phyloP scores from a whole-genome alignment of 805 yeast genomes.

The Sungouiella blattae region DNA sequence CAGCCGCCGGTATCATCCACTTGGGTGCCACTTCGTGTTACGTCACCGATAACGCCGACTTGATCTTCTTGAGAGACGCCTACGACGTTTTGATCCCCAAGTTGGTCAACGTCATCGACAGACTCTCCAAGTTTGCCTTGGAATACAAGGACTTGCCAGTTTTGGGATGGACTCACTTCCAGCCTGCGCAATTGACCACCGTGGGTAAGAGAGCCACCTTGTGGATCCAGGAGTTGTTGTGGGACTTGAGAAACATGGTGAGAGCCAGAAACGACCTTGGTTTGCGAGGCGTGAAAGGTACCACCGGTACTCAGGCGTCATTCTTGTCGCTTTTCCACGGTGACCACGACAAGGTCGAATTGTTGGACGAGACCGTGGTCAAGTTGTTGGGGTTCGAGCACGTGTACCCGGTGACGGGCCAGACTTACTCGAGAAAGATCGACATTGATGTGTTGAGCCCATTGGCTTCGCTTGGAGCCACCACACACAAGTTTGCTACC shows the following conservation, averaged over 20 bases:
- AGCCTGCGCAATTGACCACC: slow-evolving; percentile 98
- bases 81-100: slow-evolving; percentile 91
- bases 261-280: slow-evolving; percentile 97
- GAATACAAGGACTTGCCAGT: slow-evolving; percentile 94
- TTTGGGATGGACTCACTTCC: slow-evolving; percentile 99
- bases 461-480: slow-evolving; percentile 89
- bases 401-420: slow-evolving; percentile 98
- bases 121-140: slow-evolving; percentile 82
- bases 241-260: slow-evolving; percentile 95
- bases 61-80: slow-evolving; percentile 94
- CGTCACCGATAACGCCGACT: slow-evolving; percentile 97
- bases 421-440: slow-evolving; percentile 97
- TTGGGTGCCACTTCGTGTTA: slow-evolving; percentile 97
- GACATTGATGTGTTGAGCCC: slow-evolving; percentile 94
- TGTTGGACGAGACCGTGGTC: slow-evolving; percentile 85
- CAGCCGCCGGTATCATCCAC: slow-evolving; percentile 97
- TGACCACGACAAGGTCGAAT: slow-evolving; percentile 94
- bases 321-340: slow-evolving; percentile 95
- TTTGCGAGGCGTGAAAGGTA: slow-evolving; percentile 97
- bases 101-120: slow-evolving; percentile 90
- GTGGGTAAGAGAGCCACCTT: slow-evolving; percentile 97
- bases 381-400: slow-evolving; percentile 89
- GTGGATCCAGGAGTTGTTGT: slow-evolving; percentile 95
- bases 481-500: slow-evolving; percentile 97
- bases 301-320: slow-evolving; percentile 98